Evolutionary conservation across 2,329 filamentous ascomycete species (phyloP).

Genomic region (Paecilomyces variotii): DNA sequence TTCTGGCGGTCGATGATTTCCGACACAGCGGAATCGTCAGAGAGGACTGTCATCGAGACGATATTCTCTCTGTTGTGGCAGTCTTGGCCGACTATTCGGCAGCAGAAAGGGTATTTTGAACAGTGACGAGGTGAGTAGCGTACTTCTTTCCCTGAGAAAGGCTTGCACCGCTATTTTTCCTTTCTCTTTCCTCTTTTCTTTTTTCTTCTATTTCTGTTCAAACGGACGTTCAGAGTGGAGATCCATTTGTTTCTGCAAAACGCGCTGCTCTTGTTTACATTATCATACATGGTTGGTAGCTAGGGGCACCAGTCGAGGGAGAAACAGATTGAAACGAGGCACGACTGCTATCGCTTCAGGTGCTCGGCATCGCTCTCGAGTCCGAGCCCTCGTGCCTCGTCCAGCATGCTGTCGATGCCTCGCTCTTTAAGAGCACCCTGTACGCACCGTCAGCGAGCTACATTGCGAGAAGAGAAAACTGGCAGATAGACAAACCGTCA

Average conservation of each 20-base stretch:
- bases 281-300: background rate
- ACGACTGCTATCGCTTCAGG: conserved; percentile 34
- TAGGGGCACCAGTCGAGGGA: background rate
- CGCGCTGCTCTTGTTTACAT: background rate
- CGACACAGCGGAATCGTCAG: background rate
- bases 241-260: background rate
- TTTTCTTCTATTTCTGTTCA: background rate
- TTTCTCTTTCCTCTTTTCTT: background rate
- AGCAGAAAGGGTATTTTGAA: background rate
- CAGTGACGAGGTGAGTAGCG: background rate
- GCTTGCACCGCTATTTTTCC: background rate
- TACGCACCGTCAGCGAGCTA: conserved; percentile 1
- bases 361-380: conserved; percentile 75
- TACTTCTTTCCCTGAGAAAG: background rate
- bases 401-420: conserved; percentile 87
- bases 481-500: conserved; percentile 54
- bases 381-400: conserved; percentile 82
- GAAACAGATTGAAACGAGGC: background rate
- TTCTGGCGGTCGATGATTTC: background rate
- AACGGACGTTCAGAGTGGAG: background rate
- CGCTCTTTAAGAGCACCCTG: conserved; percentile 79
- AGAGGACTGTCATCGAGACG: background rate
- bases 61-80: background rate
- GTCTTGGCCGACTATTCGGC: background rate
- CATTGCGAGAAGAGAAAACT: background rate